These are phyloP conservation scores for Tolypocladium pustulatum DNA, from an alignment of 2,329 filamentous ascomycete species.

Conservation along the genomic window DNA sequence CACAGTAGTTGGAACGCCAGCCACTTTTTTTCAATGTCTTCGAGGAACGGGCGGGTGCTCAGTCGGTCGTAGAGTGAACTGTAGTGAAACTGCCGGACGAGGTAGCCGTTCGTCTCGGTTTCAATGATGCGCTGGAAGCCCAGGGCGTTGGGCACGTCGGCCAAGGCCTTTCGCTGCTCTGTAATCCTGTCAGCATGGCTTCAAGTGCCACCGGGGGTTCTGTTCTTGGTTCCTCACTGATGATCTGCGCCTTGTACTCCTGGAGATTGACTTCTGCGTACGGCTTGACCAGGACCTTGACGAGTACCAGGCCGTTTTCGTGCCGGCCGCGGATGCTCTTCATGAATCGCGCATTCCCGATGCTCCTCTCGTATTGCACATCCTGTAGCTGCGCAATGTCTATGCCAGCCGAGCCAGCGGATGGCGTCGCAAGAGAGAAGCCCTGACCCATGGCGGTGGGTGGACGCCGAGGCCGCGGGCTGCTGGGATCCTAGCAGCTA, in stretches of 20 bases:
- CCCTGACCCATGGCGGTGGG: slow-evolving; percentile 72
- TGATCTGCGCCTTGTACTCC: slow-evolving; percentile 65
- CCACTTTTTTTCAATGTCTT: slow-evolving; percentile 99
- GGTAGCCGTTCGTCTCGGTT: slow-evolving; percentile 81
- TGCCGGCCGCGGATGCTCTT: slow-evolving; percentile 89
- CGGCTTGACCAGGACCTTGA: slow-evolving; percentile 91
- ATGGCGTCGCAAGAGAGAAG: slow-evolving; percentile 86
- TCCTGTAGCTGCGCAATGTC: slow-evolving; percentile 88
- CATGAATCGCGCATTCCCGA: slow-evolving; percentile 90
- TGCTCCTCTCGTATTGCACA: slow-evolving; percentile 80
- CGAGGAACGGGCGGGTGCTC: slow-evolving; percentile 89
- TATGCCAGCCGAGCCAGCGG: slow-evolving; percentile 84
- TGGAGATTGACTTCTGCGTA: slow-evolving; percentile 73
- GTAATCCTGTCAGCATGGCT: slow-evolving; percentile 3
- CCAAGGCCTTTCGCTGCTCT: slow-evolving; percentile 72
- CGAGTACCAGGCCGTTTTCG: slow-evolving; percentile 81
- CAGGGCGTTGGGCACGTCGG: slow-evolving; percentile 82
- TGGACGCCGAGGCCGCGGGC: background rate
- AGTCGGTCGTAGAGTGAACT: slow-evolving; percentile 95
- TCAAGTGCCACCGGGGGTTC: background rate
- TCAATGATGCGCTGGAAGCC: slow-evolving; percentile 86
- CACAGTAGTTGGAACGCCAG: slow-evolving; percentile 91
- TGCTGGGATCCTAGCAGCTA: background rate
- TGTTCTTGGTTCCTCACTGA: slow-evolving; percentile 41
- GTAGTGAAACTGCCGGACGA: slow-evolving; percentile 91